Base-by-base conservation (phyloP, 129 eudicot genomes). In the Centaurea solstitialis region DNA sequence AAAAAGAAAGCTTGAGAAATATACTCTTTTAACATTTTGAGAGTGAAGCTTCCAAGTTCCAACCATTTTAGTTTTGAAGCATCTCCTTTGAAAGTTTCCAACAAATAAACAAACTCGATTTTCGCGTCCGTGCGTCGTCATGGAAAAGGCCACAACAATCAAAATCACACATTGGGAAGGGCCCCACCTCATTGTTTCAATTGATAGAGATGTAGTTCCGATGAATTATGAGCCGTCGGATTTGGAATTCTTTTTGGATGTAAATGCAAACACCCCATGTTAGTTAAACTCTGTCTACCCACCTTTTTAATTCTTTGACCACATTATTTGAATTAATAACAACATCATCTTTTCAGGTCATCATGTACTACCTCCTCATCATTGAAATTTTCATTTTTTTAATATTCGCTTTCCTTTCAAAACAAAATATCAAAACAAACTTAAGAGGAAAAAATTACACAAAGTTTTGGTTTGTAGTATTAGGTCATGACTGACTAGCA, bases 241-340 rank as follows among this genome's bases (percentile, higher is more conserved):
- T 71, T 38, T 71, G 22, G 30, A 71, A 12, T 18, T 71, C 30
- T 71, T 38, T 71, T 71, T 71, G 75, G 75, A 43, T n/a, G 59
- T 71, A 38, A 71, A 71, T 71, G 75, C 75, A 39, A 71, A 71
- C 75, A 71, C 33, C 15, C 75, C 75, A 71, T 71, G 75, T 71
- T 71, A 71, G 75, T 71, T 71, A 18, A 38, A 6, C 75, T 26
- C 30, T 26, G n/a, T 38, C 75, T 43, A 71, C 57, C 33, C 59
- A 9, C 33, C 59, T 71, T 71, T 71, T 71, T 20, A 38, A 71
- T 71, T 39, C 59, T 71, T 71, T 71, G 75, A 71, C 75, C 75
- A 71, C 1, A 23, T 71, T 12, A 71, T 35, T 37, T 57, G 9
- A 57, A 57, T 57, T 57, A 4, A 0, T 41, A 41, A 10, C 37